Percentiles rank a stretch among this genome's conserved stretches.
Evolutionary conservation across 2,329 filamentous ascomycete genomes (phyloP).

Genomic region (Myriosclerotinia duriaeana): DNA sequence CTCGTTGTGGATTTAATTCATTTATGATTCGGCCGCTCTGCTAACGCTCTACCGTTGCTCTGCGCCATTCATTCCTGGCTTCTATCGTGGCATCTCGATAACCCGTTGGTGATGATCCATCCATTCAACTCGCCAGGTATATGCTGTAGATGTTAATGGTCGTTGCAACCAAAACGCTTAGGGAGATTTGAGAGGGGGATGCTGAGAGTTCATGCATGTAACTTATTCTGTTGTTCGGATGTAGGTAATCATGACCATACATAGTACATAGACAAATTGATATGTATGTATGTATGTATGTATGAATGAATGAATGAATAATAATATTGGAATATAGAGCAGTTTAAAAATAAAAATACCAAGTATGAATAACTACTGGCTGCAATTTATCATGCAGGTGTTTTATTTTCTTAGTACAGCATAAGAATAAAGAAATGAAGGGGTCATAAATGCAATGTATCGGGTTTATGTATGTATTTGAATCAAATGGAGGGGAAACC

Average conservation of each 20-base stretch:
- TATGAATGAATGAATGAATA: too few relatives aligned
- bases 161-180: not conserved
- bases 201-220: slow-evolving; percentile 3
- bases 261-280: too few relatives aligned
- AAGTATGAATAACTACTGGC: not conserved
- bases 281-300: not conserved
- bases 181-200: too few relatives aligned
- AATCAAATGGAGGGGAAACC: slow-evolving; percentile 22
- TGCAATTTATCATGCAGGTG: not conserved
- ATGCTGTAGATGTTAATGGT: slow-evolving; percentile 12
- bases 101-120: not conserved
- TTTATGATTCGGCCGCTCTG: not conserved
- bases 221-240: not conserved
- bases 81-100: slow-evolving; percentile 37
- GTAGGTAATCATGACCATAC: not conserved
- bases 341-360: too few relatives aligned
- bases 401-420: too few relatives aligned
- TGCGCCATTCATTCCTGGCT: slow-evolving; percentile 33
- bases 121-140: slow-evolving; percentile 16
- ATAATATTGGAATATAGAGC: slow-evolving; percentile 17
- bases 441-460: not conserved
- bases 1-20: slow-evolving; percentile 22
- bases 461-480: not conserved
- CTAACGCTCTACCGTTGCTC: slow-evolving; percentile 13
- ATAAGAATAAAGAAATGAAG: not conserved